Base-by-base conservation (phyloP, 306 rosid species). In the Cucurbita argyrosperma region DNA sequence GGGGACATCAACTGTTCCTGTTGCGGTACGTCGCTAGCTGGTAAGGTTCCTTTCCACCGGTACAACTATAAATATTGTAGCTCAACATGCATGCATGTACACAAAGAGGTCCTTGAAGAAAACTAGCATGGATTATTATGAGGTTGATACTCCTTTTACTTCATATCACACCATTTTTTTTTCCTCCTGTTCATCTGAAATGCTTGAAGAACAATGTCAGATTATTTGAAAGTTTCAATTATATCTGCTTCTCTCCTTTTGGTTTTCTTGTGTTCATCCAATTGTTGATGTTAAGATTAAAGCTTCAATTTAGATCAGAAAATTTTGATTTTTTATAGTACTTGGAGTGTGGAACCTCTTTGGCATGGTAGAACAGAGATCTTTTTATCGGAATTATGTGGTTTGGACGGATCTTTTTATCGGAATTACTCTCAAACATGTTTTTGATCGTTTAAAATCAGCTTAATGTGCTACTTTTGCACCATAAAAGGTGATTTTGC, bases 1-100 rank as follows among this genome's bases (percentile, higher is more conserved):
- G 76, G 94, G 21, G 90, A 88, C 39, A 75, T 78, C 37, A 63
- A 51, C 52, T 94, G 98, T 82, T 90, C 97, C 49, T 94, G 96
- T 75, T 90, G 98, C 82, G 75, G 80, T 78, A 74, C 80, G 43
- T 90, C 98, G 5, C 76, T 93, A 83, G 98, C 88, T 37, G 96
- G 97, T 79, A 89, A 84, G 86, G 87, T 93, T 81, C 97, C 98
- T 3, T 90, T 90, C 76, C 96, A 89, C 74, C 77, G 97, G 76
- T 93, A 93, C 77, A 86, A 89, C 75, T 93, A 87, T 85, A 93
- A 90, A 79, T 93, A 93, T 85, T 93, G 98, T 88, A 93, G 97
- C 92, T 77, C 96, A 18, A 85, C 98, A 45, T 94, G 98, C 88
- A 94, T 94, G 98, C 95, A 90, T 77, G 88, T 90, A 19, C 98